Base-by-base conservation (phyloP, 441 rosid genomes). In the Adansonia gregorii region DNA sequence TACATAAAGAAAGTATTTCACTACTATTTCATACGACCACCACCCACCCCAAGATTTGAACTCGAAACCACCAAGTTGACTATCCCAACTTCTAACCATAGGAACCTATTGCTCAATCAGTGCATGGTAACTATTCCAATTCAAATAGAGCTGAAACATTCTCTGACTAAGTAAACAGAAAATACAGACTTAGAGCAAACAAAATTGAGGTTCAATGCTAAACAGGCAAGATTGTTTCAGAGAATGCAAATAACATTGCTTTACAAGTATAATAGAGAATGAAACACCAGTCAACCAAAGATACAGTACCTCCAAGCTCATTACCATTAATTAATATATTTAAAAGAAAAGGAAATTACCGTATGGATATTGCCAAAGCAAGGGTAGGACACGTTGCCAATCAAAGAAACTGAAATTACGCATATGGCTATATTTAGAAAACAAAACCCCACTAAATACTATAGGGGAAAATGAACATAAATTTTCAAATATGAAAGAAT, bases 301-400 rank as follows among this genome's bases (percentile, higher is more conserved):
- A 69, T 4, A 52, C 22, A 54, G 19, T 2, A 41, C 9, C 74
- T 59, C 52, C 41, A 54, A 60, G 67, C 48, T 27, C 6, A 20
- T 39, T 56, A 27, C 24, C 73, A 59, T 31, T 65, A 48, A 74
- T 52, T 31, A 45, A 58, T 49, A 71, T 55, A 54, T 79, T 24
- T 58, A 64, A 77, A 73, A 59, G 54, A 66, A 78, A 67, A 76
- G 67, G 7, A 68, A 49, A 65, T 81, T 90, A 96, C 99, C 97
- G 77, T 76, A 82, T 87, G 88, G 84, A 82, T 73, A 78, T 85
- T 77, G 66, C 81, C 83, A 79, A 79, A 78, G 80, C 72, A 74
- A 67, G 71, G 68, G 77, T 80, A 85, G 61, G 87, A 67, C 74
- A 73, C 58, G 63, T 81, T 83, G 73, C 82, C 87, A 78, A 81